These are phyloP conservation scores for Pascua guehoae DNA, from an alignment of 1,284 basidiomycete genomes.

Conservation along the genomic window DNA sequence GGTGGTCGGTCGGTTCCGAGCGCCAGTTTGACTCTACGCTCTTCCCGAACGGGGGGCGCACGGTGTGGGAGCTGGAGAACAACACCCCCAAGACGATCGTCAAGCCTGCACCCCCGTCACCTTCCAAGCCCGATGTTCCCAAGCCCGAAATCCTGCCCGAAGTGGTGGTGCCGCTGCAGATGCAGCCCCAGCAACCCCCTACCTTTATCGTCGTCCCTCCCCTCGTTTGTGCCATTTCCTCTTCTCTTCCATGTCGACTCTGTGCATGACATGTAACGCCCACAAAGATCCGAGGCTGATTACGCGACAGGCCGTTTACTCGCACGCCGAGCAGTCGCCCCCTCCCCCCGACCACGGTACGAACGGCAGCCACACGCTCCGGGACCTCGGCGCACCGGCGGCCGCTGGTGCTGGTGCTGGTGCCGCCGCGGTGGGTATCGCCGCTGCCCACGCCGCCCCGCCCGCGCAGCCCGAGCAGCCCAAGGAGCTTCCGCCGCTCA, in stretches of 20 bases:
- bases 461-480: not conserved
- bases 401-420: slow-evolving; percentile 5
- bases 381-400: slow-evolving; percentile 1
- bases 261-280: slow-evolving; percentile 24
- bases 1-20: slow-evolving; percentile 31
- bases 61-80: slow-evolving; percentile 30
- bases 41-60: slow-evolving; percentile 37
- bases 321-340: slow-evolving; percentile 37
- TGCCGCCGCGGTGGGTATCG: slow-evolving; percentile 6
- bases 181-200: not conserved
- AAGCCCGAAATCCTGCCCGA: not conserved
- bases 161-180: not conserved
- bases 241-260: slow-evolving; percentile 6
- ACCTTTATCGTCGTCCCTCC: not conserved
- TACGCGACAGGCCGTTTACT: slow-evolving; percentile 29
- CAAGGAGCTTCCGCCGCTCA: slow-evolving; percentile 28
- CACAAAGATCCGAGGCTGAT: not conserved
- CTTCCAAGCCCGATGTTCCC: not conserved
- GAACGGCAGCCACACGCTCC: slow-evolving; percentile 5
- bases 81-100: not conserved
- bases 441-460: slow-evolving; percentile 2
- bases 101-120: not conserved
- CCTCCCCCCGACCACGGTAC: slow-evolving; percentile 4
- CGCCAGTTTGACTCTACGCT: slow-evolving; percentile 30
- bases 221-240: slow-evolving; percentile 10